Percentiles rank a stretch among this genome's conserved stretches.
Conservation (phyloP, 169 alveolate genomes). For the Pseudocohnilembus persalinus region DNA sequence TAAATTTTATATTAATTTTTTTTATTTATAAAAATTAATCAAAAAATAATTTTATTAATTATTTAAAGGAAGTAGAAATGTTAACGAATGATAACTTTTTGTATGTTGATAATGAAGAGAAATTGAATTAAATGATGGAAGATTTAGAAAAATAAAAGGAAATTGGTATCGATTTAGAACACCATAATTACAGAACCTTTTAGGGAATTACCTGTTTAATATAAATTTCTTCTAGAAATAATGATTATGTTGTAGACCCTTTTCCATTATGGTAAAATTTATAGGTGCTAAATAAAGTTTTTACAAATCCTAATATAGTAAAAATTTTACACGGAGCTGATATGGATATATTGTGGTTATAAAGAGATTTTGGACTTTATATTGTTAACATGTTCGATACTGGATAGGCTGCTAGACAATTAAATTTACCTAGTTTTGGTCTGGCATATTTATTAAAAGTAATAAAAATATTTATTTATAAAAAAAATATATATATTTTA, state of each 20-base stretch:
- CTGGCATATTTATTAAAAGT: constrained; percentile 77
- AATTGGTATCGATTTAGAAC: constrained; percentile 93
- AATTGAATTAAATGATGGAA: constrained; percentile 67
- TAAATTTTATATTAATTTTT: constrained; percentile 42
- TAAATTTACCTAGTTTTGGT: constrained; percentile 77
- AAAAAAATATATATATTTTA: no score
- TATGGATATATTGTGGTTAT: constrained; percentile 91
- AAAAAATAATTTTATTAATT: constrained; percentile 31
- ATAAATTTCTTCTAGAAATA: constrained; percentile 88
- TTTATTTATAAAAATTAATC: constrained; percentile 51
- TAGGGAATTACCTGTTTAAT: constrained; percentile 93
- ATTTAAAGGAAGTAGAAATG: constrained; percentile 51
- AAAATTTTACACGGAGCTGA: constrained; percentile 95
- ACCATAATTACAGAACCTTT: constrained; percentile 84
- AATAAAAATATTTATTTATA: constrained; percentile 54
- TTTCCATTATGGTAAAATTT: constrained; percentile 69
- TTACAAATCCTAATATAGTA: constrained; percentile 92
- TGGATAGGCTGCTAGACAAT: constrained; percentile 89
- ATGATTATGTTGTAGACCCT: constrained; percentile 93
- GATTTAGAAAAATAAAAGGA: constrained; percentile 66
- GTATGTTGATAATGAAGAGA: constrained; percentile 67
- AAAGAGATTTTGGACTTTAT: constrained; percentile 95
- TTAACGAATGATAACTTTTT: constrained; percentile 64
- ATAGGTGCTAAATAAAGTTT: constrained; percentile 76
- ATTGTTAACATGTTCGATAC: constrained; percentile 96